Evolutionary conservation across 2,329 filamentous ascomycete genomes (phyloP).

Genomic region (Intubia oerlemansii): DNA sequence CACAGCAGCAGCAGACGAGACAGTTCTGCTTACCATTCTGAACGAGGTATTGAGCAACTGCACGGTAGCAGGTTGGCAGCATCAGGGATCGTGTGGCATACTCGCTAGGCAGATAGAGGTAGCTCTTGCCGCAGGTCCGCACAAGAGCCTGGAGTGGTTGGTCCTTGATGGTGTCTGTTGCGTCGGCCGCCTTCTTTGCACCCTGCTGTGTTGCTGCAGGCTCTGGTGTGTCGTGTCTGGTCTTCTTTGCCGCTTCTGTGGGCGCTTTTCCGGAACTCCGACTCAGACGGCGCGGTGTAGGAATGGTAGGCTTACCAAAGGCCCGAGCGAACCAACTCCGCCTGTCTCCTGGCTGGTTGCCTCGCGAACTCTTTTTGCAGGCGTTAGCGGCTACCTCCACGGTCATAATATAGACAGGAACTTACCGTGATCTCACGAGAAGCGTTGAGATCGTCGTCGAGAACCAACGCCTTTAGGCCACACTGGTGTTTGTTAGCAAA

Average conservation of each 20-base stretch:
- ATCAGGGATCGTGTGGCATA: constrained; percentile 34
- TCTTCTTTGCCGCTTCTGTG: no score
- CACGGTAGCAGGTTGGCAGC: constrained; percentile 44
- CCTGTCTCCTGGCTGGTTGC: constrained; percentile 5
- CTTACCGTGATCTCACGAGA: no score
- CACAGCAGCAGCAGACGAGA: background rate
- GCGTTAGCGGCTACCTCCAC: no score
- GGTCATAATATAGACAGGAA: no score
- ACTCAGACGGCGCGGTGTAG: constrained; percentile 4
- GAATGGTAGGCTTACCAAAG: constrained; percentile 12
- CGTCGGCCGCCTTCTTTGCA: constrained; percentile 21
- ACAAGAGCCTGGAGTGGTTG: constrained; percentile 36
- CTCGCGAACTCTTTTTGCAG: no score
- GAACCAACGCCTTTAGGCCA: no score
- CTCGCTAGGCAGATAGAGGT: constrained; percentile 36
- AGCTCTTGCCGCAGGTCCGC: constrained; percentile 38
- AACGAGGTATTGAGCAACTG: constrained; percentile 41
- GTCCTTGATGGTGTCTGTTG: constrained; percentile 19
- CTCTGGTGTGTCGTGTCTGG: constrained; percentile 20
- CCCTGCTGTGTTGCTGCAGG: constrained; percentile 18
- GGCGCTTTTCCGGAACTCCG: no score
- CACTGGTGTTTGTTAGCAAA: constrained; percentile 19
- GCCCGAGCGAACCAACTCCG: constrained; percentile 13
- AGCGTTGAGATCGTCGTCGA: no score
- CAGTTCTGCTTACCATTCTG: constrained; percentile 26